Evolutionary conservation across 2,329 filamentous ascomycete species (phyloP).

Genomic region (Xylaria sp.): DNA sequence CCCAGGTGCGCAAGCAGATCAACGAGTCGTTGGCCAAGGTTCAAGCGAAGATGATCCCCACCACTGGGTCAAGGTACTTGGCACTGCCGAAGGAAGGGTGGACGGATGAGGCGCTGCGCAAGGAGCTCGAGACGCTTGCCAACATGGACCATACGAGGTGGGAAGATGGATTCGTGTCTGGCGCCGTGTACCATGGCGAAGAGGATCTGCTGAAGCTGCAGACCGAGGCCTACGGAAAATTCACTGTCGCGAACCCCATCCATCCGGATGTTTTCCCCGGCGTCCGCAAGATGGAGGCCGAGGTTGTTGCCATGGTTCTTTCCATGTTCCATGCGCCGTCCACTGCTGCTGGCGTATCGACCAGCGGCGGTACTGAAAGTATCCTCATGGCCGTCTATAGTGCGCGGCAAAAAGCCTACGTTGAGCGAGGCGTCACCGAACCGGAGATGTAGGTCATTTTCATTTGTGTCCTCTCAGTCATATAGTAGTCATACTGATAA

Average conservation of each 20-base stretch:
- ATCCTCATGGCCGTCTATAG: constrained; percentile 95
- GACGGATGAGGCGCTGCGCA: constrained; percentile 79
- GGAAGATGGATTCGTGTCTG: constrained; percentile 95
- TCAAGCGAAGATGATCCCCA: constrained; percentile 83
- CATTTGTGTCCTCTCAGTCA: neutral
- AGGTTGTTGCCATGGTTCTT: constrained; percentile 95
- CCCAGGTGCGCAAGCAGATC: constrained; percentile 86
- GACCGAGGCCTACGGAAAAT: constrained; percentile 91
- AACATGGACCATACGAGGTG: constrained; percentile 94
- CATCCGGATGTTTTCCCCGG: constrained; percentile 98
- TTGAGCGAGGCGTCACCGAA: constrained; percentile 87
- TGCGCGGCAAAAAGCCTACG: constrained; percentile 87
- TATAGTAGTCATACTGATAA: constrained; percentile 35
- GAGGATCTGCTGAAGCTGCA: constrained; percentile 84
- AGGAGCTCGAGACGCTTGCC: constrained; percentile 81
- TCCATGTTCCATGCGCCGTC: constrained; percentile 88
- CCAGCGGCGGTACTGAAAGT: constrained; percentile 93
- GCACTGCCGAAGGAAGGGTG: constrained; percentile 86
- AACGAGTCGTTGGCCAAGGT: constrained; percentile 82
- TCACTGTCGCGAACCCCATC: constrained; percentile 95
- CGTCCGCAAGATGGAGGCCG: constrained; percentile 98
- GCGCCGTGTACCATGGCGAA: constrained; percentile 96
- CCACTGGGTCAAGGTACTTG: constrained; percentile 77
- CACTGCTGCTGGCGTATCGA: constrained; percentile 88
- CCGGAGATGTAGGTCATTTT: constrained; percentile 84